Evolutionary conservation across 305 asterid genomes (phyloP).

Genomic region (Fraxinus ornus): DNA sequence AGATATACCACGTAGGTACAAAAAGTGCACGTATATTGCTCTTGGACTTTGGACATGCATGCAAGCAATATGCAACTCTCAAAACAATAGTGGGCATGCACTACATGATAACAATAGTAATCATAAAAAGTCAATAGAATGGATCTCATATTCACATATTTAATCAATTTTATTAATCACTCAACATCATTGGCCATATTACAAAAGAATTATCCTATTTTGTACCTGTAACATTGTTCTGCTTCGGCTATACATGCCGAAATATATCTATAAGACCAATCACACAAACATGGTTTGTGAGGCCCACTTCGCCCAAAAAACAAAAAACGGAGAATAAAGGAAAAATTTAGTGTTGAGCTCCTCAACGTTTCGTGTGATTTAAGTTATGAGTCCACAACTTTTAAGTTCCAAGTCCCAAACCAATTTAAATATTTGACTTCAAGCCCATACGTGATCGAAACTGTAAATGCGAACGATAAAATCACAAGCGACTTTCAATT

Average conservation of each 20-base stretch:
- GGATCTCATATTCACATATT: not conserved
- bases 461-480: not conserved
- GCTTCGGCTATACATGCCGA: not conserved
- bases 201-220: not conserved
- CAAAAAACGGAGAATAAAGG: no score
- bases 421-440: not conserved
- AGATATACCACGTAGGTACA: not conserved
- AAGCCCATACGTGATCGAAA: not conserved
- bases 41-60: not conserved
- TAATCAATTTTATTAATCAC: not conserved
- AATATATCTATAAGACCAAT: not conserved
- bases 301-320: not conserved
- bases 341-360: not conserved
- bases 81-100: not conserved
- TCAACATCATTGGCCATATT: not conserved
- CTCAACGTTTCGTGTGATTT: not conserved
- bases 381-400: not conserved
- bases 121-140: no score
- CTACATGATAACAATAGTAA: no score
- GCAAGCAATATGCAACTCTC: not conserved
- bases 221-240: not conserved
- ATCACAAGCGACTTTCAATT: not conserved
- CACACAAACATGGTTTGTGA: not conserved
- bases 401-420: not conserved
- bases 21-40: not conserved